A percentile compares a stretch with the other conserved stretches of the same genome.
These are phyloP conservation scores for Inga laurina DNA, from an alignment of 306 rosid genomes.

Conservation along the genomic window DNA sequence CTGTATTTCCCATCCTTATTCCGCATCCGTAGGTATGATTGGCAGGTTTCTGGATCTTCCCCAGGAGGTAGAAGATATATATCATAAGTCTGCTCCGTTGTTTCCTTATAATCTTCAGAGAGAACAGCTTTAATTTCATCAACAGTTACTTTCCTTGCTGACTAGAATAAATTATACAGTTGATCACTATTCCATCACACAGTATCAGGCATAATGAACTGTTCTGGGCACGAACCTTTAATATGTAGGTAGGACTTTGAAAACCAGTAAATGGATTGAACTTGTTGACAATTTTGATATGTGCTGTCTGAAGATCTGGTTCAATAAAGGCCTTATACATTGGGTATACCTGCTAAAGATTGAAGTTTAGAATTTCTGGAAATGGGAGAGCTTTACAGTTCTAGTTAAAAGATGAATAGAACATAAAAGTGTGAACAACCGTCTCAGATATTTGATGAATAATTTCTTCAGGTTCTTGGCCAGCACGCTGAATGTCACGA, in stretches of 20 bases:
- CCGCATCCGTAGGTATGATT: conserved; percentile 98
- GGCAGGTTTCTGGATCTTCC: conserved; percentile 99
- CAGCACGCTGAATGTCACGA: conserved; percentile 96
- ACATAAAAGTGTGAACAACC: conserved; percentile 58
- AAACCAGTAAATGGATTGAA: conserved; percentile 98
- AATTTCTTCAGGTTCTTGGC: conserved; percentile 98
- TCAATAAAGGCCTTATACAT: conserved; percentile 99
- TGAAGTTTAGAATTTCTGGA: conserved; percentile 36
- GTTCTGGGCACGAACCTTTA: conserved; percentile 61
- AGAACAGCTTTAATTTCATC: conserved; percentile 75
- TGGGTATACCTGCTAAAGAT: conserved; percentile 82
- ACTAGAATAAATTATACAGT: conserved; percentile 55
- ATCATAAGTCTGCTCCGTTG: conserved; percentile 87
- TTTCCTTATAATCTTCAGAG: conserved; percentile 74
- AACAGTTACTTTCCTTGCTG: conserved; percentile 64
- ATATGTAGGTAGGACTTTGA: conserved; percentile 92
- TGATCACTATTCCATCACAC: conserved; percentile 19
- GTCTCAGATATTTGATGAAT: conserved; percentile 99
- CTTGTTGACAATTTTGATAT: conserved; percentile 86
- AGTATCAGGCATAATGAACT: conserved; percentile 23
- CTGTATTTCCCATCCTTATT: conserved; percentile 97
- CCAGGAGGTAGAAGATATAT: conserved; percentile 98
- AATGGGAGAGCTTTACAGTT: conserved; percentile 19
- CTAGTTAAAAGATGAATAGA: conserved; percentile 21
- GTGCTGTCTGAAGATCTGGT: conserved; percentile 98